Percentiles rank a stretch among this genome's conserved stretches.
These are phyloP conservation scores for Elsinoe fawcettii DNA, from an alignment of 2,329 filamentous ascomycete genomes.

Conservation along the genomic window DNA sequence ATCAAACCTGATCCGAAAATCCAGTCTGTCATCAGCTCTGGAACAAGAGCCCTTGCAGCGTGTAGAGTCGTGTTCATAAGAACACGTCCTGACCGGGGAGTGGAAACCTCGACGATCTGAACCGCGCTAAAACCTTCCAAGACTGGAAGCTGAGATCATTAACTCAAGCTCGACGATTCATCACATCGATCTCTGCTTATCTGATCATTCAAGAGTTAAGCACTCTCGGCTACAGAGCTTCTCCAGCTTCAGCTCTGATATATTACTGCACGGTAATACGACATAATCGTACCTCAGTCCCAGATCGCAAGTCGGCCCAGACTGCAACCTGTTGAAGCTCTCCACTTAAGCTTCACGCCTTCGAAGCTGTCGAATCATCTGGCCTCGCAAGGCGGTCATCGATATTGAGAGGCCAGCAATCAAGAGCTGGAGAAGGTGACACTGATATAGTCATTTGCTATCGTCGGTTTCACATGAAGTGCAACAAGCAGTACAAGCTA, in stretches of 20 bases:
- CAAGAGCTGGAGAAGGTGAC: not conserved
- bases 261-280: not conserved
- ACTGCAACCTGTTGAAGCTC: no score
- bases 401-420: not conserved
- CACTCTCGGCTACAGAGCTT: not conserved
- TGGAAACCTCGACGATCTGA: not conserved
- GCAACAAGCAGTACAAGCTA: not conserved
- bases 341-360: no score
- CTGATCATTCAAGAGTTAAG: not conserved
- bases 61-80: not conserved
- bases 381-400: no score
- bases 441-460: not conserved
- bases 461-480: not conserved
- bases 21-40: not conserved
- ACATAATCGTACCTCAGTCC: not conserved
- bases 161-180: conserved; percentile 5
- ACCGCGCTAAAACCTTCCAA: conserved; percentile 11
- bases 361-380: no score
- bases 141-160: conserved; percentile 9
- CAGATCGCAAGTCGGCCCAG: no score
- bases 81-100: not conserved
- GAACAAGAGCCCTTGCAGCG: not conserved
- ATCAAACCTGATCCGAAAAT: not conserved
- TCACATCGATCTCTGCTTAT: not conserved
- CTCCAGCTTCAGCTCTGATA: not conserved